Evolutionary conservation across 352 stramenopile species (phyloP), one percentile per base, ranked within the genome.

Genomic region (Globisporangium mamillatum): DNA sequence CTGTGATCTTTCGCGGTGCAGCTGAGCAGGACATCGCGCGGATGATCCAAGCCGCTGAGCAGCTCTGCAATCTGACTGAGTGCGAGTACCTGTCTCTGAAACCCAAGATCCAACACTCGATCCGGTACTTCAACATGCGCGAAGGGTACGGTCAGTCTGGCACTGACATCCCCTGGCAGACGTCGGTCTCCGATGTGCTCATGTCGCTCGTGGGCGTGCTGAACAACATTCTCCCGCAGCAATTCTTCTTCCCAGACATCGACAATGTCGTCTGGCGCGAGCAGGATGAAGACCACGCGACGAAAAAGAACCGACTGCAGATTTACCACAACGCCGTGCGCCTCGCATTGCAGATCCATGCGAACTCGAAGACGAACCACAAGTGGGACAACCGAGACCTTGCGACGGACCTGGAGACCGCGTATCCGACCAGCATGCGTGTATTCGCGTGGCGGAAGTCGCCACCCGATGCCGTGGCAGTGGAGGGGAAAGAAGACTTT

Each of bases 121-220:
- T 89, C 59, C 63, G 63, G 41, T 81, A 86, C 52, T 89, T 87
- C 53, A 85, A 89, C 73, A 88, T 89, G 81, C 79, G 79, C 32
- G 77, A 89, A 66, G 77, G 76, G 4, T 89, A 74, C 32, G 79
- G 81, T 0, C 79, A 89, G 52, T 27, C 52, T 2, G 50, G 20
- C 27, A 66, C 56, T 6, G 64, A 71, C 53, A 82, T 89, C 29
- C 79, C 79, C 25, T 86, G 75, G 66, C 81, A 89, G 46, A 88
- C 77, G 0, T 72, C 73, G 4, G 73, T 69, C 9, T 76, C 81
- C 4, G 79, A 89, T 52, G 77, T 89, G 52, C 66, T 89, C 64
- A 20, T 76, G 59, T 86, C 81, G 44, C 64, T 87, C 6, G 78
- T 86, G 29, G 79, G 79, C 1, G 73, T 89, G 7, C 65, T 89